Evolutionary conservation across 176 grass and related monocot genomes (phyloP), one percentile per base, ranked within the genome.

Genomic region (Aegilops tauschii): DNA sequence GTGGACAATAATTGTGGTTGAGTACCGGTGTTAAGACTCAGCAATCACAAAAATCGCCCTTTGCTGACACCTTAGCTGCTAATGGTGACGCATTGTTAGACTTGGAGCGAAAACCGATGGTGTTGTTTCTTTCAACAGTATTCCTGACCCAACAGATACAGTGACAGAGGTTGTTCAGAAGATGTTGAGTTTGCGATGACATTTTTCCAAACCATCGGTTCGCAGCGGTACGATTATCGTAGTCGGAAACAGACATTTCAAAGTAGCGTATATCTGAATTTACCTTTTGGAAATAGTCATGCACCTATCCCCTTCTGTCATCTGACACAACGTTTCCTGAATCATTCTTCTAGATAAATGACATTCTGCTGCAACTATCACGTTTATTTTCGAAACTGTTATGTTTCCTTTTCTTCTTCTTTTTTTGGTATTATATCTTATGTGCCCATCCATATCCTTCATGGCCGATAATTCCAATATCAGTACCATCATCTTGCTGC

Each of bases 1-100:
- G 69, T 61, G 39, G 81, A 87, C 76, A 82, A 63, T 77, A 29
- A 79, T 78, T 78, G 69, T 88, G 71, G 62, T 69, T 68, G n/a
- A 82, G 25, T 68, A 81, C 63, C 25, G 17, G 82, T 91, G 69
- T 85, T 81, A 85, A 75, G 78, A 91, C 69, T 85, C 61, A 52
- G 36, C 85, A 81, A 87, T 91, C 82, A 81, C 27, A 30, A 34
- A 13, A 20, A 20, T 49, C 28, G 56, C 85, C 42, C 32, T 69
- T 91, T 12, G 14, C 71, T 61, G 85, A 88, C 77, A 84, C 81
- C 50, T 80, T 30, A 84, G 68, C 81, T 88, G 68, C 76, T 88
- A 87, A 81, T 76, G 62, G 69, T 69, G 68, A 91, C 9, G 14
- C 76, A 80, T 77, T 47, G 50, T 76, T 3, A 56, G 45, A 21